Evolutionary conservation across 805 yeast genomes (phyloP), one percentile per base, ranked within the genome.

Genomic region (Lipomyces starkeyi): DNA sequence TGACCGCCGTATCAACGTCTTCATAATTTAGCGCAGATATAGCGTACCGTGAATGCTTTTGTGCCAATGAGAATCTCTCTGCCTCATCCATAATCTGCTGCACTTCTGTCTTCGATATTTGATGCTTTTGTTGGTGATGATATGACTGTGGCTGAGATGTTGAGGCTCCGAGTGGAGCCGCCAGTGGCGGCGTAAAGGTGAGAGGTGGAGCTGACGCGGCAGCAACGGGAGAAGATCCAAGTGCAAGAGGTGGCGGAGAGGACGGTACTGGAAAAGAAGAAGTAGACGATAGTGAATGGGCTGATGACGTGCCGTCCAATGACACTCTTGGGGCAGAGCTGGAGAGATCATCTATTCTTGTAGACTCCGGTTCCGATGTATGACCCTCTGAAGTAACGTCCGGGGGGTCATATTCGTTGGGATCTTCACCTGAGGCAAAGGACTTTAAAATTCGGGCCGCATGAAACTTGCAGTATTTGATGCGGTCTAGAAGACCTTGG

Each of bases 1-100:
- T 73, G 60, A 86, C 82, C 2, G 93, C 93, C 0, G 93, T 89
- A n/a, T 73, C 78, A 7, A 83, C 76, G 69, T 89, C 93, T 73
- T 89, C 93, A 74, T 88, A 89, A 74, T 86, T 87, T 47, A 89
- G 81, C 0, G 93, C 92, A 11, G 91, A 87, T 11, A 88, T 83
- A n/a, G 91, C 93, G 74, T 85, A 89, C 71, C 84, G 86, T 66
- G 92, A 89, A 68, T 86, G 88, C 73, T 88, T 88, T 73, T 86
- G 87, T 1, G 89, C 87, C 3, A 73, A 66, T 2, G 76, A 71
- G 2, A 83, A 76, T 1, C 80, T 66, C 49, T 81, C 79, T 1
- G 81, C 80, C 53, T 80, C 78, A 34, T 73, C 74, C 58, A 82
- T 63, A 22, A 80, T 76, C 4, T 60, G 56, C 34, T 73, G 65